A percentile compares a stretch with the other conserved stretches of the same genome.
Evolutionary conservation across 2,329 filamentous ascomycete genomes (phyloP).

Genomic region (Chrysoporthe cubensis): DNA sequence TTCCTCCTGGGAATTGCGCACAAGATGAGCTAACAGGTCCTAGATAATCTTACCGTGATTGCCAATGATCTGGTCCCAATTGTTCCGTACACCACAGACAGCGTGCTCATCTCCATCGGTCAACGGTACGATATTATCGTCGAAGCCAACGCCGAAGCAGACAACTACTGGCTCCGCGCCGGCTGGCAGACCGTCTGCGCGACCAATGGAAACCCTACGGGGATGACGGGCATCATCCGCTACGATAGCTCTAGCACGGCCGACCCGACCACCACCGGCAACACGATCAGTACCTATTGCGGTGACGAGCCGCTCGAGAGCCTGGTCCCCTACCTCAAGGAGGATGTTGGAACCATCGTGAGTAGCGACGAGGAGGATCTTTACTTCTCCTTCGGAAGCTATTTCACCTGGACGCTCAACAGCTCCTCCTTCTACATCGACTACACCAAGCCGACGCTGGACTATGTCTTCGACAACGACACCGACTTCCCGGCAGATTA

Average conservation of each 20-base stretch:
- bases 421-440: conserved; percentile 18
- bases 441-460: conserved; percentile 29
- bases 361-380: conserved; percentile 21
- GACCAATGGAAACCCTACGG: conserved; percentile 15
- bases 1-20: neutral
- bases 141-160: conserved; percentile 40
- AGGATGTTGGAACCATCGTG: conserved; percentile 27
- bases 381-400: conserved; percentile 7
- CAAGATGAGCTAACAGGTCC: neutral
- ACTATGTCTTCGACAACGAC: conserved; percentile 14
- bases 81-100: conserved; percentile 51
- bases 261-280: conserved; percentile 8
- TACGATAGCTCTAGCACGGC: conserved; percentile 27
- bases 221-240: conserved; percentile 31
- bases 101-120: conserved; percentile 54
- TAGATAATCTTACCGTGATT: conserved; percentile 15
- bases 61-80: conserved; percentile 56
- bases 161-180: conserved; percentile 50
- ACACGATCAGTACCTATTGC: conserved; percentile 13
- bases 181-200: conserved; percentile 34
- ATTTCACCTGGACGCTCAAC: conserved; percentile 24
- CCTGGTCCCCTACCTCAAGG: conserved; percentile 17
- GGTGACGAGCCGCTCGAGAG: conserved; percentile 20
- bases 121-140: conserved; percentile 52
- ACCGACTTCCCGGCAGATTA: neutral